Base-by-base conservation (phyloP, 768 basidiomycete genomes). In the Lenzites betulinus region DNA sequence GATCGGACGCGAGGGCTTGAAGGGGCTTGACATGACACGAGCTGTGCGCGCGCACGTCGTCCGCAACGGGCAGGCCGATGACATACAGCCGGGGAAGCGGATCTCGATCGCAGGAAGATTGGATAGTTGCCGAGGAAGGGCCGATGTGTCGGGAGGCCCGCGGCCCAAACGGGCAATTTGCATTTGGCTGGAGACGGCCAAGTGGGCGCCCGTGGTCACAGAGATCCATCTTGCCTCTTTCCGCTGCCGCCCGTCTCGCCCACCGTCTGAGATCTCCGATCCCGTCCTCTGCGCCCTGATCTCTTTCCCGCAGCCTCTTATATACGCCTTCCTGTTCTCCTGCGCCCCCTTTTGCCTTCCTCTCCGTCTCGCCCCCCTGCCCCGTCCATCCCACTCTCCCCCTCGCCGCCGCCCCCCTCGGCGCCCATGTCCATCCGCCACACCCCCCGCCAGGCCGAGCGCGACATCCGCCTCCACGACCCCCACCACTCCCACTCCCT, bases 381-480 rank as follows among this genome's bases (percentile, higher is more conserved):
- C 62, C 66, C 58, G 74, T 75, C 73, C 78, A 82, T 79, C 77
- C 79, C 79, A 72, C 74, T 78, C 78, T 80, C 76, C 74, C 75
- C 73, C 71, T 71, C 72, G 73, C 62, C 56, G 49, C 49, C 41
- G 68, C 65, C 61, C 60, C 54, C 63, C 67, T 63, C 60, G 64
- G 62, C 70, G 63, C 60, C 70, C 62, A 86, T 87, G 87, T 81
- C 88, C 67, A 79, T 79, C 67, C 75, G 88, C 71, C 85, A 85
- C 67, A 73, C 82, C 33, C 79, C 84, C 61, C 86, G 87, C 66
- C 84, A 81, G 65, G 71, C 78, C 33, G 84, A 85, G 60, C 76
- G 84, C 66, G 86, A 89, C 73, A 77, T 82, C 30, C 83, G 85
- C 62, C 82, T 87, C 71, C 87, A 86, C 65, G 86, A 89, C 63